Conservation (phyloP, 2,329 filamentous ascomycete species). For the Colletotrichum ledebouriae region DNA sequence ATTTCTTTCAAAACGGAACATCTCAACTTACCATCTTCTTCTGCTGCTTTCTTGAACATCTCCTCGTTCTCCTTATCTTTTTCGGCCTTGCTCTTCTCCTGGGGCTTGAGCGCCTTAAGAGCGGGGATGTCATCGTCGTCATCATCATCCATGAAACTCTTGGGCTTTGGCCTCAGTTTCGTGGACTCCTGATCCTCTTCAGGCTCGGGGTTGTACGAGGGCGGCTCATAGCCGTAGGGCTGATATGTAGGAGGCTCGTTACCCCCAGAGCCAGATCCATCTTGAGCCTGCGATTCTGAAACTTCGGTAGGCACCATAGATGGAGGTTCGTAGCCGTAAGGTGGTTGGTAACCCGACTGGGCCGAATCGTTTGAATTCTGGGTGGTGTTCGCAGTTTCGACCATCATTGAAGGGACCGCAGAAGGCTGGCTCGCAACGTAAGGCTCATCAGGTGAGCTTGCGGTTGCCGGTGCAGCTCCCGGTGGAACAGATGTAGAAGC, state of each 20-base stretch:
- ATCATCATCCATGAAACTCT: conserved; percentile 85
- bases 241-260: conserved; percentile 76
- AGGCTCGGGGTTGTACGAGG: conserved; percentile 67
- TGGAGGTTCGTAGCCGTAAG: conserved; percentile 65
- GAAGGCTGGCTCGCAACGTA: conserved; percentile 33
- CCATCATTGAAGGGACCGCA: conserved; percentile 4
- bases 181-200: conserved; percentile 63
- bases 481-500: not conserved
- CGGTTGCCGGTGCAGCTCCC: conserved; percentile 7
- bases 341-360: conserved; percentile 58
- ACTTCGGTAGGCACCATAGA: conserved; percentile 52
- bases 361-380: conserved; percentile 39
- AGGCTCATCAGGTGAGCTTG: conserved; percentile 41
- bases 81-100: conserved; percentile 73
- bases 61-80: conserved; percentile 86
- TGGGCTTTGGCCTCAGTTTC: conserved; percentile 76
- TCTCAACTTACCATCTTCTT: conserved; percentile 72
- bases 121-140: conserved; percentile 78
- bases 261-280: conserved; percentile 54
- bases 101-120: conserved; percentile 58
- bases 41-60: conserved; percentile 86
- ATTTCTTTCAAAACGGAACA: not conserved
- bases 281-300: conserved; percentile 45
- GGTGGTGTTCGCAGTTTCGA: not conserved
- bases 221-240: conserved; percentile 70